These are phyloP conservation scores for Setomelanomma holmii DNA, from an alignment of 2,329 filamentous ascomycete genomes.

Conservation along the genomic window DNA sequence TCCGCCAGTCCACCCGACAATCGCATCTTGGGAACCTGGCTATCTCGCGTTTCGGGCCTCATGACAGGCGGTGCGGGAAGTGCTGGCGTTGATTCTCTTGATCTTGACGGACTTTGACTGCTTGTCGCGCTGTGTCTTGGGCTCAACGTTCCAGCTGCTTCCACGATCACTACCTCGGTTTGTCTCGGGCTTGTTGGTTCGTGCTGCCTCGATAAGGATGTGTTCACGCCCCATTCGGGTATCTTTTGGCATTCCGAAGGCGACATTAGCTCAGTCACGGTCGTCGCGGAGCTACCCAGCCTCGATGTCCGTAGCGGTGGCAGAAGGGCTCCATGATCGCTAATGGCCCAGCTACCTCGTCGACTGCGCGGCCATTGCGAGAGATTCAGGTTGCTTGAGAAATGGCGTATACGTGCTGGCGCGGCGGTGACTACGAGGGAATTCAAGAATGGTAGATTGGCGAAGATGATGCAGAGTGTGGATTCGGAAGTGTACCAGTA, in stretches of 20 bases:
- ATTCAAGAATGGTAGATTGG: slow-evolving; percentile 38
- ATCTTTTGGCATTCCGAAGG: background rate
- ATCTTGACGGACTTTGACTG: background rate
- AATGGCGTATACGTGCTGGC: slow-evolving; percentile 18
- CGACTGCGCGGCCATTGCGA: slow-evolving; percentile 25
- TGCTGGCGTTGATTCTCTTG: background rate
- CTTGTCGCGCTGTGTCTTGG: background rate
- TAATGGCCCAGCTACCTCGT: slow-evolving; percentile 2
- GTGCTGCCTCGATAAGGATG: background rate
- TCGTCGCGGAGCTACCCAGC: slow-evolving; percentile 11
- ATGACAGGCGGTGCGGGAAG: background rate
- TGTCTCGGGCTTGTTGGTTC: background rate
- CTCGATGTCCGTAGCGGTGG: slow-evolving; percentile 4
- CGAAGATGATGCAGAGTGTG: slow-evolving; percentile 27
- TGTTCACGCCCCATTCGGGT: background rate
- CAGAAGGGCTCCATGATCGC: slow-evolving; percentile 1
- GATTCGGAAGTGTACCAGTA: slow-evolving; percentile 26
- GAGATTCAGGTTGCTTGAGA: slow-evolving; percentile 17
- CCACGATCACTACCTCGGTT: no score
- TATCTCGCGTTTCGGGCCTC: background rate
- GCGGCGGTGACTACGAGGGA: slow-evolving; percentile 27
- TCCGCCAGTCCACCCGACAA: slow-evolving; percentile 13
- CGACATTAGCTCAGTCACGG: slow-evolving; percentile 3
- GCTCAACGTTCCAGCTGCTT: no score
- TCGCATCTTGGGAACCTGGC: slow-evolving; percentile 8